Evolutionary conservation across 2,329 filamentous ascomycete species (phyloP).

Genomic region (Arthroderma sp.): DNA sequence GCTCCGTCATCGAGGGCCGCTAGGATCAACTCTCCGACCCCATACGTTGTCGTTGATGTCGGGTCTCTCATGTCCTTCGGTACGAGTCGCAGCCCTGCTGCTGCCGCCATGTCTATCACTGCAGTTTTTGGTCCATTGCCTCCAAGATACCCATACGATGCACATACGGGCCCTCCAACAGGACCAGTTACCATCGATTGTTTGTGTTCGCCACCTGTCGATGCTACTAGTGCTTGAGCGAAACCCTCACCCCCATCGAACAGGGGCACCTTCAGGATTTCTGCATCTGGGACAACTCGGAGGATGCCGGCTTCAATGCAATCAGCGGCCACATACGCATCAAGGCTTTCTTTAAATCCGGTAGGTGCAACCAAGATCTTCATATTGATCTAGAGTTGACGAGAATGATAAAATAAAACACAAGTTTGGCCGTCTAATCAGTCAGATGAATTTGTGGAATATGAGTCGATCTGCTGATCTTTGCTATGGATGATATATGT

Average conservation of each 20-base stretch:
- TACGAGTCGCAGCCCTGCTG: constrained; percentile 39
- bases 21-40: constrained; percentile 37
- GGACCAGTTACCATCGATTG: constrained; percentile 32
- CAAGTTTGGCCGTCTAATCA: too few species aligned
- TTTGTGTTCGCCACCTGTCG: constrained; percentile 30
- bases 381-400: constrained; percentile 1
- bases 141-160: constrained; percentile 36
- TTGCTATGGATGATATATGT: too few species aligned
- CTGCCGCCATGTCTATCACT: constrained; percentile 42
- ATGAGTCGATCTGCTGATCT: too few species aligned
- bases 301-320: constrained; percentile 39
- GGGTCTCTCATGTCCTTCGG: constrained; percentile 34
- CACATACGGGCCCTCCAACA: constrained; percentile 28
- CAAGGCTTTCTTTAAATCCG: constrained; percentile 42
- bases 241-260: constrained; percentile 44
- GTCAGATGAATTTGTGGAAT: too few species aligned
- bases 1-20: constrained; percentile 36
- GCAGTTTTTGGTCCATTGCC: constrained; percentile 25
- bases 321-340: constrained; percentile 36
- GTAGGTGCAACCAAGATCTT: constrained; percentile 39
- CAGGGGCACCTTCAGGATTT: constrained; percentile 36
- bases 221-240: constrained; percentile 32
- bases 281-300: constrained; percentile 30
- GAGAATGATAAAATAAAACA: too few species aligned
- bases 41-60: constrained; percentile 37